Evolutionary conservation across 2,329 filamentous ascomycete genomes (phyloP), one percentile per base, ranked within the genome.

Genomic region (Fusarium hostae): DNA sequence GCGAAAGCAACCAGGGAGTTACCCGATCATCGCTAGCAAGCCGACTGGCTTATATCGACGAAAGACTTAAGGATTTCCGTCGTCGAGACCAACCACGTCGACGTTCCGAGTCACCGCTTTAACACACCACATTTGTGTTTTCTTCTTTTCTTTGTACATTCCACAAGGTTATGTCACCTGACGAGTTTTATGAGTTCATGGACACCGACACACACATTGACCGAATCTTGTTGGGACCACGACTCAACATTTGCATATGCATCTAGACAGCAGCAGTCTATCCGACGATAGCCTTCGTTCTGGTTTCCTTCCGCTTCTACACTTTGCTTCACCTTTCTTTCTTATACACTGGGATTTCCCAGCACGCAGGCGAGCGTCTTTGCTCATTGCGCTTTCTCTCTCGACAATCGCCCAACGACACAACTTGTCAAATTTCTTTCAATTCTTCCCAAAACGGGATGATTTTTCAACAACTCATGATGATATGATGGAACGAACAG

Each of bases 31-130:
- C 84, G 40, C 78, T 89, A 45, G 82, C 84, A 26, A 84, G 83
- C 39, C 86, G 87, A 15, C 79, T 90, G 60, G 86, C 87, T 8
- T 89, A 90, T 68, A 84, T 90, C 50, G 87, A 90, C 74, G 84
- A 88, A 71, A 85, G 87, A 40, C 84, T 90, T 45, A 86, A 85
- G 71, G 86, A 88, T 66, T 81, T 89, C 63, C 84, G 86, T 66
- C 84, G 81, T 50, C 83, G 84, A 40, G 81, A 82, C 58, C 75
- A 73, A 30, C 79, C 80, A 44, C 80, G 78, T 12, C 81, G 82
- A 63, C 84, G 84, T 55, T 86, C 87, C 11, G 84, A 87, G 70
- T 87, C 86, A 26, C 86, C 86, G 6, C 75, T 84, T 44, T 87
- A 80, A 83, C 50, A 43, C 26, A 45, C 41, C 28, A 63, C 56